Percentiles rank a stretch among this genome's conserved stretches.
Conservation (phyloP, 371 early-diverging fungal genomes). For the Rhizomucor miehei region DNA sequence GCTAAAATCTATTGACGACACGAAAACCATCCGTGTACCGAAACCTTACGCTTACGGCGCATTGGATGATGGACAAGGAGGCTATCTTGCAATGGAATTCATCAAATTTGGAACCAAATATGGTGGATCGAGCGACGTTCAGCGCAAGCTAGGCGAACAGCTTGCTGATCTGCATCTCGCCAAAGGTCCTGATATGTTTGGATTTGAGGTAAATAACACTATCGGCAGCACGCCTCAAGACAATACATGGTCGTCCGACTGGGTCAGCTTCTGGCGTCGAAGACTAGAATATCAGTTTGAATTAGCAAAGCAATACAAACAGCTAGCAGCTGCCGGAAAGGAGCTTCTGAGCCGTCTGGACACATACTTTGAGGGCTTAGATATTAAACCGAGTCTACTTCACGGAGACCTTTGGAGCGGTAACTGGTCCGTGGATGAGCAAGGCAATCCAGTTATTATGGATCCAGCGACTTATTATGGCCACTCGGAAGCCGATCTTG, state of each 20-base stretch:
- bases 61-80: slow-evolving; percentile 1
- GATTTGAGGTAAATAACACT: slow-evolving; percentile 10
- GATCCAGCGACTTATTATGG: slow-evolving; percentile 15
- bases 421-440: slow-evolving; percentile 10
- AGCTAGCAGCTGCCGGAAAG: slow-evolving; percentile 2
- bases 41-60: slow-evolving; percentile 10
- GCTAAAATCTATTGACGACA: slow-evolving; percentile 9
- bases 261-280: slow-evolving; percentile 10
- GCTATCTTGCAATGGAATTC: slow-evolving; percentile 12
- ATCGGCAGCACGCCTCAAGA: slow-evolving; percentile 14
- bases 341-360: slow-evolving; percentile 6
- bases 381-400: slow-evolving; percentile 7
- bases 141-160: slow-evolving; percentile 9
- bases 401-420: slow-evolving; percentile 19
- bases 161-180: slow-evolving; percentile 13
- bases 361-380: slow-evolving; percentile 11
- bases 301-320: slow-evolving; percentile 5
- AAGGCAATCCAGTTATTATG: slow-evolving; percentile 12
- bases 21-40: slow-evolving; percentile 13
- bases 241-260: slow-evolving; percentile 13
- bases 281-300: slow-evolving; percentile 13
- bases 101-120: slow-evolving; percentile 10
- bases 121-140: slow-evolving; percentile 1
- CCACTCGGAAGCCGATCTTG: slow-evolving; percentile 11
- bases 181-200: slow-evolving; percentile 7